phyloP scores from a whole-genome alignment of 441 rosid genomes.

The Caryocar brasiliense region DNA sequence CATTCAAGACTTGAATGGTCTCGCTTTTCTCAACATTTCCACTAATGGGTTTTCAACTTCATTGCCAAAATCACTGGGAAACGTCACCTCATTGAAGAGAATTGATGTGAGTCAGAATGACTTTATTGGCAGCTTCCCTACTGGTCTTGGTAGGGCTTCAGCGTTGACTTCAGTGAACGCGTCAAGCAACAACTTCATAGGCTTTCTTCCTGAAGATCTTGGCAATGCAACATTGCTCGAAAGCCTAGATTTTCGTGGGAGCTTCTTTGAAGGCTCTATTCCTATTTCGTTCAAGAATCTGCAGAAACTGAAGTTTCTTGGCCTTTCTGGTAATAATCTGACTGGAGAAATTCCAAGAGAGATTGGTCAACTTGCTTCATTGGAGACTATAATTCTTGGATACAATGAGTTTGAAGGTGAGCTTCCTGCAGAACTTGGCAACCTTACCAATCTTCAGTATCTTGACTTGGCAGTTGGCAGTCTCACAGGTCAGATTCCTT shows the following conservation, averaged over 20 bases:
- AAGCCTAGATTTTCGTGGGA: slow-evolving; percentile 71
- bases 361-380: slow-evolving; percentile 44
- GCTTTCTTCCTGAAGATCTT: slow-evolving; percentile 75
- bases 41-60: slow-evolving; percentile 44
- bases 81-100: slow-evolving; percentile 45
- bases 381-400: slow-evolving; percentile 59
- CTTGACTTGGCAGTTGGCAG: slow-evolving; percentile 66
- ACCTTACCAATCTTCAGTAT: slow-evolving; percentile 48
- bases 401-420: slow-evolving; percentile 58
- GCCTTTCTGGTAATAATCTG: slow-evolving; percentile 67
- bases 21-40: slow-evolving; percentile 43
- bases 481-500: slow-evolving; percentile 51
- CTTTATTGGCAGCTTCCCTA: slow-evolving; percentile 62
- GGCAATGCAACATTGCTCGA: slow-evolving; percentile 57
- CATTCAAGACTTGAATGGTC: slow-evolving; percentile 35
- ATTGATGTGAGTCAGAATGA: slow-evolving; percentile 67
- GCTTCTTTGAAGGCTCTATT: slow-evolving; percentile 52
- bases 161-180: slow-evolving; percentile 64
- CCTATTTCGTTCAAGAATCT: slow-evolving; percentile 46
- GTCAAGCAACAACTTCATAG: slow-evolving; percentile 79
- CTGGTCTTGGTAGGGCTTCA: slow-evolving; percentile 58
- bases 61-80: slow-evolving; percentile 50
- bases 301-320: slow-evolving; percentile 54
- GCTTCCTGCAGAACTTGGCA: slow-evolving; percentile 60
- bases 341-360: slow-evolving; percentile 46